Conservation (phyloP, 441 rosid species). For the Erodium moschatum region DNA sequence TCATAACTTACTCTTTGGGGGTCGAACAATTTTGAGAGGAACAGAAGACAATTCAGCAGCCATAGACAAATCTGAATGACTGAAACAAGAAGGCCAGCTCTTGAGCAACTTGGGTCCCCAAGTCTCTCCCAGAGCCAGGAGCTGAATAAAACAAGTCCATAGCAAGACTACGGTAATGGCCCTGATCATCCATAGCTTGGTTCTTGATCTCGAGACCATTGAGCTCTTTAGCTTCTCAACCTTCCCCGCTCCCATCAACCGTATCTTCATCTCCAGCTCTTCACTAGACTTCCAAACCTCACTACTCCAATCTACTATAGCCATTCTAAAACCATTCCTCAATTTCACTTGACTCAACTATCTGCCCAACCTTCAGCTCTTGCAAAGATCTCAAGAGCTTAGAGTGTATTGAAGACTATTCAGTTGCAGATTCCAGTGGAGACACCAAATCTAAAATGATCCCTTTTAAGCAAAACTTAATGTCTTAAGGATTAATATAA, state of each 20-base stretch:
- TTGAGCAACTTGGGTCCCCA: slow-evolving; percentile 58
- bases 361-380: not conserved
- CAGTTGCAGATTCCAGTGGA: slow-evolving; percentile 9
- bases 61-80: slow-evolving; percentile 29
- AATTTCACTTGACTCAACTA: slow-evolving; percentile 18
- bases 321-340: slow-evolving; percentile 32
- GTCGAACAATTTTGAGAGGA: slow-evolving; percentile 37
- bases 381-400: slow-evolving; percentile 13
- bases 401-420: not conserved
- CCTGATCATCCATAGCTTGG: slow-evolving; percentile 52
- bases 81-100: slow-evolving; percentile 63
- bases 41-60: slow-evolving; percentile 30
- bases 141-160: slow-evolving; percentile 55
- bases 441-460: slow-evolving; percentile 10
- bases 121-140: slow-evolving; percentile 51
- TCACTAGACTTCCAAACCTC: slow-evolving; percentile 18
- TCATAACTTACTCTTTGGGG: slow-evolving; percentile 49
- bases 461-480: slow-evolving; percentile 1
- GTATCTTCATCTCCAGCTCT: slow-evolving; percentile 47
- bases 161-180: slow-evolving; percentile 38
- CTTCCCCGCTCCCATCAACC: slow-evolving; percentile 46
- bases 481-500: slow-evolving; percentile 2
- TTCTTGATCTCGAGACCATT: slow-evolving; percentile 40
- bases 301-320: slow-evolving; percentile 43
- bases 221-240: slow-evolving; percentile 47